These are phyloP conservation scores for Trichoderma guizhouense DNA, from an alignment of 2,329 filamentous ascomycete genomes.

Conservation along the genomic window DNA sequence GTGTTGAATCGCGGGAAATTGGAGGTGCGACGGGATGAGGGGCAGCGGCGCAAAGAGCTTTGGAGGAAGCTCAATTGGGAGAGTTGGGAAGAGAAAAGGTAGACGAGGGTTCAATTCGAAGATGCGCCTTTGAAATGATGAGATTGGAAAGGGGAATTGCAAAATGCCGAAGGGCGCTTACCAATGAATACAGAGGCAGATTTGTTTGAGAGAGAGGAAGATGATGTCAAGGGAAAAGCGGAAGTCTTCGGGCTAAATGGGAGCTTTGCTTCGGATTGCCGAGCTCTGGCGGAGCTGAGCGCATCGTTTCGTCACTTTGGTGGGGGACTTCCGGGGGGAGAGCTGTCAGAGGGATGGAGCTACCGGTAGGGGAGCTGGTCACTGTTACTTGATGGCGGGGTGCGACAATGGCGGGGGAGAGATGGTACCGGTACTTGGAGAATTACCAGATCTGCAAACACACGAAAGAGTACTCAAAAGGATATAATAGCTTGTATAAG, in stretches of 20 bases:
- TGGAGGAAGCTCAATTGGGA: not conserved
- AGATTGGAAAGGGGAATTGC: not conserved
- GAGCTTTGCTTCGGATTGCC: constrained; percentile 25
- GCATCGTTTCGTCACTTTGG: constrained; percentile 31
- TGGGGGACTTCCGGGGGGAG: not conserved
- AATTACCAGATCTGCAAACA: not conserved
- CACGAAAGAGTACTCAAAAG: no score
- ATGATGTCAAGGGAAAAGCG: constrained; percentile 30
- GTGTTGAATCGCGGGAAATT: not conserved
- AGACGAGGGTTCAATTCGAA: not conserved
- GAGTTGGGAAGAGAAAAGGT: not conserved
- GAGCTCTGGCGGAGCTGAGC: constrained; percentile 25
- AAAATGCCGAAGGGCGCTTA: constrained; percentile 5
- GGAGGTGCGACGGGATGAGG: not conserved
- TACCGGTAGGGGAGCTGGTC: not conserved
- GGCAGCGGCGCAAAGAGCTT: not conserved
- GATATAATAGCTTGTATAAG: no score
- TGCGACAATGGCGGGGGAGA: not conserved
- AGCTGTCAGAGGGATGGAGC: not conserved
- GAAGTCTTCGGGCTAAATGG: constrained; percentile 1
- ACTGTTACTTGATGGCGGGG: not conserved
- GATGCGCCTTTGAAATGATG: not conserved
- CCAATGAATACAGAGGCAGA: constrained; percentile 20
- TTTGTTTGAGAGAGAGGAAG: not conserved
- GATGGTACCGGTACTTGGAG: not conserved